Percentiles rank a stretch among this genome's conserved stretches.
Conservation (phyloP, 495 filamentous ascomycete genomes). For the Penicillium paxilli region DNA sequence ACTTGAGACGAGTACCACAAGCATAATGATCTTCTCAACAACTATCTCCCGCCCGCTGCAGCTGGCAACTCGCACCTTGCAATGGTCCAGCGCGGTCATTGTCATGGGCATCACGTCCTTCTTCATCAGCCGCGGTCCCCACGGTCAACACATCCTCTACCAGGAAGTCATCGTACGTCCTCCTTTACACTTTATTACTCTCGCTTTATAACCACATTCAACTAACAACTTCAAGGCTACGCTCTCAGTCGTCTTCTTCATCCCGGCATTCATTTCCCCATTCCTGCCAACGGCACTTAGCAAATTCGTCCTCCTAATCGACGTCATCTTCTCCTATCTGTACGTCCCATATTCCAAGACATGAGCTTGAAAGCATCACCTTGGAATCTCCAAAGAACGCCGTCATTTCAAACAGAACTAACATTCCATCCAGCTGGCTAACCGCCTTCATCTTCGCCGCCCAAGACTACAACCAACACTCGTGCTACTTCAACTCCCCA, state of each 20-base stretch:
- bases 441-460: constrained; percentile 61
- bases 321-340: constrained; percentile 64
- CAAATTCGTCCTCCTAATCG: constrained; percentile 52
- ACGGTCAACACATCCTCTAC: constrained; percentile 50
- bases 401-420: constrained; percentile 10
- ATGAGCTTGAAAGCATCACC: not conserved
- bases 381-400: not conserved
- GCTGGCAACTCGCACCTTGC: constrained; percentile 34
- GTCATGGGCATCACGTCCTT: constrained; percentile 61
- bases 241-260: constrained; percentile 58
- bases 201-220: not conserved
- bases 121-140: constrained; percentile 46
- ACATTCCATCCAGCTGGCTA: constrained; percentile 49
- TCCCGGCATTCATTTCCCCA: constrained; percentile 55
- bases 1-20: not conserved
- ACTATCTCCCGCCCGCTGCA: constrained; percentile 36
- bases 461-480: constrained; percentile 49
- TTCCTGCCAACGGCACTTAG: constrained; percentile 42
- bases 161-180: constrained; percentile 54
- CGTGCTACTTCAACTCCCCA: constrained; percentile 35
- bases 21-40: constrained; percentile 32
- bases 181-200: not conserved
- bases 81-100: constrained; percentile 60
- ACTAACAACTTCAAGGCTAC: constrained; percentile 38
- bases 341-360: constrained; percentile 17